Conservation (phyloP, 2,329 filamentous ascomycete genomes). For the Trichoderma afroharzianum region DNA sequence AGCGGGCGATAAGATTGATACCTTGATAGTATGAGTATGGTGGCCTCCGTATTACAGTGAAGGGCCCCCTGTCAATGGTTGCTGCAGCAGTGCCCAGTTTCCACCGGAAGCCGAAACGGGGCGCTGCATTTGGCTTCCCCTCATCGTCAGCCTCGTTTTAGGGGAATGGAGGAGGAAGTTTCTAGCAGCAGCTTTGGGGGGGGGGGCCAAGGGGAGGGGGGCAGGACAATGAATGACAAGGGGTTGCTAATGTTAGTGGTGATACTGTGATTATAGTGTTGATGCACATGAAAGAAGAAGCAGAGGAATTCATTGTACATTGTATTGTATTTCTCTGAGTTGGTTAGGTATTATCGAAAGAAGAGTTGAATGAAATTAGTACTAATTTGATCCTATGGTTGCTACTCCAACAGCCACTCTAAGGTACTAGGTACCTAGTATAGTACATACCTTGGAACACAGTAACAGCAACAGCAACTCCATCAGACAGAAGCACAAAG, state of each 20-base stretch:
- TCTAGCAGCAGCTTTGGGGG: neutral
- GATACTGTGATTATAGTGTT: neutral
- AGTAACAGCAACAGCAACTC: neutral
- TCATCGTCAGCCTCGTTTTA: conserved; percentile 15
- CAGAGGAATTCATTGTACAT: neutral
- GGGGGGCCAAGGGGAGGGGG: neutral
- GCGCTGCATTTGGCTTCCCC: neutral
- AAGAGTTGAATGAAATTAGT: neutral
- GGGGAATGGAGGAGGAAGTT: neutral
- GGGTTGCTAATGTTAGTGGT: neutral
- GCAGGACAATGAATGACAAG: neutral
- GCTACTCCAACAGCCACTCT: neutral
- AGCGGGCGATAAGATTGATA: neutral
- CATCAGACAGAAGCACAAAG: neutral
- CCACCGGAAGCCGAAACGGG: neutral
- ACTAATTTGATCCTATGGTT: neutral
- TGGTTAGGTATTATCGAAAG: neutral
- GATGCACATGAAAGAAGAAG: neutral
- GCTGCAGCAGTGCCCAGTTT: conserved; percentile 10
- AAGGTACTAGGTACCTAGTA: too few species aligned
- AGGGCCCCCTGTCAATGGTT: neutral
- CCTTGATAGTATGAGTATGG: too few species aligned
- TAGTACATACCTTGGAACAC: too few species aligned
- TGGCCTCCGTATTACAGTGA: neutral
- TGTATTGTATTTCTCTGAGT: neutral